phyloP scores from a whole-genome alignment of 1,284 basidiomycete species.

The Rhodofomes roseus region DNA sequence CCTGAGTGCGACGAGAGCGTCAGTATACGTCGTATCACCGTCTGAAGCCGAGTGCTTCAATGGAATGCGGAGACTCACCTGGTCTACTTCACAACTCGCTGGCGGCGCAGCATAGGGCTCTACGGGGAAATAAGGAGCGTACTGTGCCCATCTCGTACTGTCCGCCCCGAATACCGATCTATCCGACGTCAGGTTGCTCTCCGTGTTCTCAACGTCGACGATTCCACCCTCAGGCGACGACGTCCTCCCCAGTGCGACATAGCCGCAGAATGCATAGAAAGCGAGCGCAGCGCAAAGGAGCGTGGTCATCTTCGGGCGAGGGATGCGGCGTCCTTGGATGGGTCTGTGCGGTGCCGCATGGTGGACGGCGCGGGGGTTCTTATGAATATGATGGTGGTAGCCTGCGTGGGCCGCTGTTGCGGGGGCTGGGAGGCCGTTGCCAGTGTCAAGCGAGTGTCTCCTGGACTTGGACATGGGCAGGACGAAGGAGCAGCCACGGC shows the following conservation, averaged over 20 bases:
- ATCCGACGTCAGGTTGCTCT: background rate
- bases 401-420: background rate
- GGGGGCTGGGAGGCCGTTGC: background rate
- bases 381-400: background rate
- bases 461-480: background rate
- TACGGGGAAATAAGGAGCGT: slow-evolving; percentile 55
- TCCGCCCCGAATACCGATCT: background rate
- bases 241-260: background rate
- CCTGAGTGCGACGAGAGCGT: slow-evolving; percentile 31
- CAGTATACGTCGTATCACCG: background rate
- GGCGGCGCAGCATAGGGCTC: slow-evolving; percentile 45
- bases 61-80: slow-evolving; percentile 35
- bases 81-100: slow-evolving; percentile 46
- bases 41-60: background rate
- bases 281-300: background rate
- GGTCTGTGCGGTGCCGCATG: background rate
- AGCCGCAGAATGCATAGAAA: background rate
- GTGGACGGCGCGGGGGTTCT: background rate
- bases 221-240: background rate
- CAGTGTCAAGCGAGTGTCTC: background rate
- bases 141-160: slow-evolving; percentile 46
- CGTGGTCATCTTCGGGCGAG: background rate
- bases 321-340: background rate
- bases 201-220: background rate
- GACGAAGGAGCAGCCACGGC: background rate